phyloP scores from a whole-genome alignment of 345 rosid species.

The Populus euphratica region DNA sequence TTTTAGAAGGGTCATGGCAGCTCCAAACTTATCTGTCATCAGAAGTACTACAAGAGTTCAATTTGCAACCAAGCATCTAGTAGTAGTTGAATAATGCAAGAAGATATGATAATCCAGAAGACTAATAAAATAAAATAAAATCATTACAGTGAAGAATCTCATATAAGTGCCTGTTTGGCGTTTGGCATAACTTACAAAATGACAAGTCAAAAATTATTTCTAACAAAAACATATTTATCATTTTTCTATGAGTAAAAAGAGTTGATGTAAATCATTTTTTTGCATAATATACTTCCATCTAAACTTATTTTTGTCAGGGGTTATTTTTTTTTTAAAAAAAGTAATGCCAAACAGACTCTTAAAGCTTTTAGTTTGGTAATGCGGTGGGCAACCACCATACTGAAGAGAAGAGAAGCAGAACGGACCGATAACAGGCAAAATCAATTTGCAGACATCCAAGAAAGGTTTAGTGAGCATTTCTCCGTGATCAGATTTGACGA shows the following conservation, averaged over 20 bases:
- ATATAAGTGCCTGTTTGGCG: background rate
- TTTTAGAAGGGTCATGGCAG: conserved; percentile 87
- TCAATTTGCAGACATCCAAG: conserved; percentile 77
- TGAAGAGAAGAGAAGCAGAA: background rate
- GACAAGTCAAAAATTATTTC: no score
- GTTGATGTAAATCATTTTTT: background rate
- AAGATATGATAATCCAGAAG: background rate
- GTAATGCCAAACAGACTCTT: background rate
- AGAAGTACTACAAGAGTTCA: background rate
- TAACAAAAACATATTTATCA: no score
- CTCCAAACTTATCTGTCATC: conserved; percentile 79
- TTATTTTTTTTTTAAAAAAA: background rate
- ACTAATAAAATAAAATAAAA: background rate
- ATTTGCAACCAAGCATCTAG: background rate
- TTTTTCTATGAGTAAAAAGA: background rate
- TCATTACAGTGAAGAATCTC: background rate
- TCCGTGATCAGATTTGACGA: conserved; percentile 60
- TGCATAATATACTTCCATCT: background rate
- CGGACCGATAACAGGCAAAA: conserved; percentile 79
- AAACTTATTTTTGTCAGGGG: background rate
- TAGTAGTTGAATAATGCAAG: background rate
- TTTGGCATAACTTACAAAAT: no score
- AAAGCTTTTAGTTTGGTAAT: background rate
- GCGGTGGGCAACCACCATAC: background rate
- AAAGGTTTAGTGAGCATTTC: conserved; percentile 83